These are phyloP conservation scores for Babesia sp. DNA, from an alignment of 169 alveolate genomes.

Conservation along the genomic window DNA sequence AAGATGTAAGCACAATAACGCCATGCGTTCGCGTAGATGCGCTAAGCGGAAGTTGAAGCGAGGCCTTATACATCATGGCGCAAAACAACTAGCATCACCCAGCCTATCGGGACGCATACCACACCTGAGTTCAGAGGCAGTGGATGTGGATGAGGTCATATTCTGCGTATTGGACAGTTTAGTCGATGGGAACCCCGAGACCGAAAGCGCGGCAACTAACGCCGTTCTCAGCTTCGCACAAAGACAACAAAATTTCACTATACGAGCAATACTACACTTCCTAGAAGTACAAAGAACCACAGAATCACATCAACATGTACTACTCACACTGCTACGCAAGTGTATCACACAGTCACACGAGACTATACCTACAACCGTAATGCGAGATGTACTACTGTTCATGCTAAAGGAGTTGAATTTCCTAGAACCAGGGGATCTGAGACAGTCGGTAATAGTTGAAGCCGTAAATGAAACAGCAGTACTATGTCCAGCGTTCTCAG, in stretches of 20 bases:
- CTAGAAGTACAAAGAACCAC: slow-evolving; percentile 64
- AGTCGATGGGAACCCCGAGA: slow-evolving; percentile 41
- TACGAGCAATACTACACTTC: slow-evolving; percentile 54
- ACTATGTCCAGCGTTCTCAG: slow-evolving; percentile 60
- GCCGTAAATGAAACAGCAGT: slow-evolving; percentile 58
- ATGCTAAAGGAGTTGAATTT: slow-evolving; percentile 64
- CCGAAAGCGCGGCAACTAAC: slow-evolving; percentile 27
- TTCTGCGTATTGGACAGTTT: slow-evolving; percentile 65
- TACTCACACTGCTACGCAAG: slow-evolving; percentile 42
- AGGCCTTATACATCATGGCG: not conserved
- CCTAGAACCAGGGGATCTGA: slow-evolving; percentile 24
- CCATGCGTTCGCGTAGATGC: slow-evolving; percentile 5
- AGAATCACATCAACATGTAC: slow-evolving; percentile 51
- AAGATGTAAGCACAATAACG: not conserved
- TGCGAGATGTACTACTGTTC: slow-evolving; percentile 57
- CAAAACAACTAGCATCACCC: too few relatives aligned
- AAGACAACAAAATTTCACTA: slow-evolving; percentile 50
- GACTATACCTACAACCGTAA: slow-evolving; percentile 28
- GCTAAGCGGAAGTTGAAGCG: slow-evolving; percentile 3
- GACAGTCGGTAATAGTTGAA: slow-evolving; percentile 59
- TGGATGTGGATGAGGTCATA: slow-evolving; percentile 61
- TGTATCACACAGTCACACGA: slow-evolving; percentile 42
- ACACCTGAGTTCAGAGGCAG: slow-evolving; percentile 23
- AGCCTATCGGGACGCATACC: not conserved
- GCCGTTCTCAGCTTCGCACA: slow-evolving; percentile 52